phyloP scores from a whole-genome alignment of 768 basidiomycete genomes.

The Lepiota venenata region DNA sequence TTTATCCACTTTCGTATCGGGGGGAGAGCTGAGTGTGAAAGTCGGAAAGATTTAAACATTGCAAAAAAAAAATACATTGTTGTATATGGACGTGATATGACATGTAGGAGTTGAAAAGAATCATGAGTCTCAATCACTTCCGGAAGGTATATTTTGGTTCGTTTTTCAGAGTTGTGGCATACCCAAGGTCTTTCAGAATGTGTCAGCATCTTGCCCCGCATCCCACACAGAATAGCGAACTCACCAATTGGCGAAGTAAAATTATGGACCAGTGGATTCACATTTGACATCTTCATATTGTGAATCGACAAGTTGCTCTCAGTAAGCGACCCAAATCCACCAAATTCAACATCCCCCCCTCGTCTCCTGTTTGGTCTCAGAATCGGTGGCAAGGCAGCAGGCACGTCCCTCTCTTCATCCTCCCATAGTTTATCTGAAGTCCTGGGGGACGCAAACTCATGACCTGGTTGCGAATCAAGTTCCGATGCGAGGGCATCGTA shows the following conservation, averaged over 20 bases:
- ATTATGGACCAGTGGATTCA: slow-evolving; percentile 55
- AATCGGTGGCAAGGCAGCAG: slow-evolving; percentile 24
- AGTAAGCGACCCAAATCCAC: slow-evolving; percentile 31
- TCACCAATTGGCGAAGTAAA: slow-evolving; percentile 72
- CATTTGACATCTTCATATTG: slow-evolving; percentile 29
- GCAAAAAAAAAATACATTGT: neutral
- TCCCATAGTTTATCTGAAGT: slow-evolving; percentile 15
- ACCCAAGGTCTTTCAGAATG: slow-evolving; percentile 23
- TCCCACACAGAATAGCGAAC: slow-evolving; percentile 14
- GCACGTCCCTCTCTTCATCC: slow-evolving; percentile 28
- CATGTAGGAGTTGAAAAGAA: neutral
- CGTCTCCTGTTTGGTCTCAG: slow-evolving; percentile 41
- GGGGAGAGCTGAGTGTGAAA: no score
- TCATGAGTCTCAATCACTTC: slow-evolving; percentile 4
- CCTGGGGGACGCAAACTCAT: neutral
- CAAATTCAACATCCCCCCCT: slow-evolving; percentile 34
- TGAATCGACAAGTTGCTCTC: slow-evolving; percentile 44
- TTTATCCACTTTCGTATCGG: no score
- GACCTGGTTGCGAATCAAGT: neutral
- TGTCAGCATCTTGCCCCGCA: neutral
- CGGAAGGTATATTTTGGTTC: slow-evolving; percentile 18
- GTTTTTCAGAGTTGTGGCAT: slow-evolving; percentile 15
- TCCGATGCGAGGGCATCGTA: slow-evolving; percentile 18
- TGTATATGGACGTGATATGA: neutral
- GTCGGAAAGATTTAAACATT: no score